Evolutionary conservation across 345 rosid species (phyloP).

Genomic region (Eucalyptus erythrocorys): DNA sequence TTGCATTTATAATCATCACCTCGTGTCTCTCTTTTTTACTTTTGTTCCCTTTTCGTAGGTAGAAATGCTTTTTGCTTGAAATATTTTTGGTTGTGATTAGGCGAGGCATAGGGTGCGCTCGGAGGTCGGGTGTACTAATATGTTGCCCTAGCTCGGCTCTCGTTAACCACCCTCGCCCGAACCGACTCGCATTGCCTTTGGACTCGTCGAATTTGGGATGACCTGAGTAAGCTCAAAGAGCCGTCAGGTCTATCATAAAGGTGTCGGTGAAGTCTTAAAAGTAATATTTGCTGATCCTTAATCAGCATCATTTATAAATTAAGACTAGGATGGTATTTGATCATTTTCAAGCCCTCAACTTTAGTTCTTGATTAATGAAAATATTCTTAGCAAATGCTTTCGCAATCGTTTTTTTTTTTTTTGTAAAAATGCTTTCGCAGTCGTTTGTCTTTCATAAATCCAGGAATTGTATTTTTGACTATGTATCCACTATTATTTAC

Average conservation of each 20-base stretch:
- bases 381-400: accelerated
- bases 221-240: not conserved
- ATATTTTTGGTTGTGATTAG: not conserved
- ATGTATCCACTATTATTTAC: not conserved
- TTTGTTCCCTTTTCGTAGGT: not conserved
- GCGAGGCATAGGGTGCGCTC: not conserved
- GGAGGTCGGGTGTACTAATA: not conserved
- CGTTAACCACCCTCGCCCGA: not conserved
- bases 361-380: no score
- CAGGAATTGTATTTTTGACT: accelerated
- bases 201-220: not conserved
- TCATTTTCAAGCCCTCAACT: accelerated
- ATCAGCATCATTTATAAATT: no score
- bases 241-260: not conserved
- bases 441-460: accelerated
- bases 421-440: accelerated
- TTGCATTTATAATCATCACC: not conserved
- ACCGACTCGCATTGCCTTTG: not conserved
- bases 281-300: not conserved
- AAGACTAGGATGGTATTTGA: accelerated
- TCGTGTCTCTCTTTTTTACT: not conserved
- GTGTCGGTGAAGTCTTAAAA: accelerated
- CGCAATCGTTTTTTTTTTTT: accelerated
- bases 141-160: not conserved
- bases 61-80: not conserved